A percentile compares a stretch with the other conserved stretches of the same genome.
Conservation (phyloP, 2,329 filamentous ascomycete species). For the Xylariaceae sp. region DNA sequence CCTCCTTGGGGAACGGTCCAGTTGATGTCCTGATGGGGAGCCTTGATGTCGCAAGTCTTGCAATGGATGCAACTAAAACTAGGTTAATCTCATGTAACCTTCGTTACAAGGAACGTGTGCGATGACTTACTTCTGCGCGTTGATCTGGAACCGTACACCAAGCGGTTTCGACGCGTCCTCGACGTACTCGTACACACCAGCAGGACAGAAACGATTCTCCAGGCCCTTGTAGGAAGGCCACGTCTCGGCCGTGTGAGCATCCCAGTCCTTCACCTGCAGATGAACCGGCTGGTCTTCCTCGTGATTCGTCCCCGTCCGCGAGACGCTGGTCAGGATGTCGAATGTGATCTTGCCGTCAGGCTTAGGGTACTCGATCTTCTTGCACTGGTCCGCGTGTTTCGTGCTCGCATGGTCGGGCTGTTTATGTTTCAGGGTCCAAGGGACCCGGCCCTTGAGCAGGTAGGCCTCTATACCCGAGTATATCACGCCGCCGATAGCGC, state of each 20-base stretch:
- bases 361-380: slow-evolving; percentile 94
- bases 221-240: slow-evolving; percentile 87
- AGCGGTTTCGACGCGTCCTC: slow-evolving; percentile 83
- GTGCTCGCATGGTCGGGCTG: slow-evolving; percentile 72
- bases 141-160: slow-evolving; percentile 95
- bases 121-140: slow-evolving; percentile 81
- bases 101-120: neutral
- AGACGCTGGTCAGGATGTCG: slow-evolving; percentile 93
- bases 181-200: slow-evolving; percentile 96
- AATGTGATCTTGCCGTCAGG: slow-evolving; percentile 93
- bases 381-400: slow-evolving; percentile 69
- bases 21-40: slow-evolving; percentile 93
- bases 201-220: slow-evolving; percentile 95
- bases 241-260: slow-evolving; percentile 74
- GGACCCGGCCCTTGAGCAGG: slow-evolving; percentile 74
- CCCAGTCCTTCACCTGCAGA: slow-evolving; percentile 91
- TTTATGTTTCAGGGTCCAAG: slow-evolving; percentile 90
- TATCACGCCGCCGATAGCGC: slow-evolving; percentile 80
- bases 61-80: slow-evolving; percentile 84
- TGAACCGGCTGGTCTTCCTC: slow-evolving; percentile 98
- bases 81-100: slow-evolving; percentile 23
- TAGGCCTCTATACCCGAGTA: slow-evolving; percentile 94
- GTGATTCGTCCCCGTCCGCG: slow-evolving; percentile 93
- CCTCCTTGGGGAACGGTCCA: slow-evolving; percentile 94
- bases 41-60: slow-evolving; percentile 99